phyloP scores from a whole-genome alignment of 2,329 filamentous ascomycete species.

The Domatiomyces catenatus region DNA sequence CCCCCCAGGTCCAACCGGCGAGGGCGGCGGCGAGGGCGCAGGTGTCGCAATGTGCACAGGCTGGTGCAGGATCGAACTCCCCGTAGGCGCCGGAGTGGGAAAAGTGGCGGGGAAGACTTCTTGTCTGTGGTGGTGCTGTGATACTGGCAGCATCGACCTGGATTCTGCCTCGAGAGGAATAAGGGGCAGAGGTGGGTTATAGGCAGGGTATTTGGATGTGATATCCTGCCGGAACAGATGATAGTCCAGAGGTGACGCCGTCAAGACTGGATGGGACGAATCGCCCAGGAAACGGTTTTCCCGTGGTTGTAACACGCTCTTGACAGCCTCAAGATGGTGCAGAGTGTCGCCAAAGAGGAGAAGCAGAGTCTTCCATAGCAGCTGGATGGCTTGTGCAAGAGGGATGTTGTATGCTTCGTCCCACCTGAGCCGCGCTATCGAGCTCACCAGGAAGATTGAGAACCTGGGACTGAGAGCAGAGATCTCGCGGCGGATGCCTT shows the following conservation, averaged over 20 bases:
- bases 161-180: slow-evolving; percentile 82
- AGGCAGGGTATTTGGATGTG: slow-evolving; percentile 92
- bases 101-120: slow-evolving; percentile 40
- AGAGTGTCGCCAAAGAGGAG: slow-evolving; percentile 68
- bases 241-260: slow-evolving; percentile 87
- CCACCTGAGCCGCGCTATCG: slow-evolving; percentile 43
- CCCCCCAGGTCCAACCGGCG: slow-evolving; percentile 63
- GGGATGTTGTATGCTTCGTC: slow-evolving; percentile 40
- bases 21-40: slow-evolving; percentile 86
- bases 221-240: slow-evolving; percentile 94
- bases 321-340: slow-evolving; percentile 53
- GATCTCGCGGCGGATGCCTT: slow-evolving; percentile 7
- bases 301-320: slow-evolving; percentile 45
- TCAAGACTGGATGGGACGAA: slow-evolving; percentile 52
- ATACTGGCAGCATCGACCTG: slow-evolving; percentile 75
- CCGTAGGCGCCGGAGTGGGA: slow-evolving; percentile 26
- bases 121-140: slow-evolving; percentile 52
- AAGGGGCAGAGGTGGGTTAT: slow-evolving; percentile 69
- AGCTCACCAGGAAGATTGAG: slow-evolving; percentile 13
- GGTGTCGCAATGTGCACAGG: slow-evolving; percentile 98
- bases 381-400: slow-evolving; percentile 57
- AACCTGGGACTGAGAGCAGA: slow-evolving; percentile 12
- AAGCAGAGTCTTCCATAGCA: slow-evolving; percentile 85
- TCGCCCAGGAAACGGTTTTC: slow-evolving; percentile 47
- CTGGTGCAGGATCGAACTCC: slow-evolving; percentile 72